Evolutionary conservation across 257 asterid genomes (phyloP), one percentile per base, ranked within the genome.

Genomic region (Verbascum thapsus): DNA sequence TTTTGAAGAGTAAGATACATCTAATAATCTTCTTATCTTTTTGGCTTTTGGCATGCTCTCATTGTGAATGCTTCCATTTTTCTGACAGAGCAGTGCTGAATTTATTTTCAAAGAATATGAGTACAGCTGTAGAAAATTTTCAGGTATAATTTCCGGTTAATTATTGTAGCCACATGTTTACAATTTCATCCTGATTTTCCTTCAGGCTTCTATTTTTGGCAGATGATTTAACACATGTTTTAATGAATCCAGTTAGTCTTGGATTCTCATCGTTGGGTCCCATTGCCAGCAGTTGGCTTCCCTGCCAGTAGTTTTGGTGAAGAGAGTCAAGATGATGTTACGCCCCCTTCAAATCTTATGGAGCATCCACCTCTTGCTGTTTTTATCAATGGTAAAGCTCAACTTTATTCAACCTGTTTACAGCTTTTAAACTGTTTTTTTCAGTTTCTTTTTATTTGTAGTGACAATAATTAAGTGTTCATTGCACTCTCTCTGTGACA

Each of bases 311-410:
- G 81, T 68, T 76, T 82, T 13, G 86, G 94, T 66, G 97, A 87
- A 52, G 97, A 87, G 72, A 82, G 73, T 74, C 84, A 67, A 6
- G 99, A 85, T 57, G 99, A 84, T 82, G 72, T 90, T 12, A 55
- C 80, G 58, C 99, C 99, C 49, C 96, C 96, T 66, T 76, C 98
- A 61, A 82, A 72, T 81, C 90, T 94, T 16, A 94, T 94, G 99
- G 99, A 94, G 77, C 97, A 94, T 77, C 95, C 96, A 44, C 97
- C 99, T 69, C 89, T 94, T 67, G 99, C 97, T 35, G 92, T 91
- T 69, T 91, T 91, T 38, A 66, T 88, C 57, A 88, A 91, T 70
- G 96, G 96, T 91, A 58, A 64, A 67, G 42, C 69, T 71, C 17
- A 53, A 40, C 38, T 39, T 1, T 58, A 0, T 50, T 51, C 22